Conservation (phyloP, 768 basidiomycete genomes). For the Collybia sordida region DNA sequence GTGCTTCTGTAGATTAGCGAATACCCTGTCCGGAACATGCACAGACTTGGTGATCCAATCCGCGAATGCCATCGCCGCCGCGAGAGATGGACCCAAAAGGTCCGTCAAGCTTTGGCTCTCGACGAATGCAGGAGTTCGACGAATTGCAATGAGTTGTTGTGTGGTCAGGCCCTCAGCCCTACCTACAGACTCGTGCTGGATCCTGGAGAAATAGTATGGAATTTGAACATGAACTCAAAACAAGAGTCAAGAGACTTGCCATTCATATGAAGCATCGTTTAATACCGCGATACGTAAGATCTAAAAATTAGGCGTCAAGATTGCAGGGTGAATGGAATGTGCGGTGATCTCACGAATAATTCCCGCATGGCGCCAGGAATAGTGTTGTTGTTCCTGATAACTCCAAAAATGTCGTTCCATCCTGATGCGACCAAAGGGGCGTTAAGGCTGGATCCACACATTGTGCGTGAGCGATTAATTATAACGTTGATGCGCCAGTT, state of each 20-base stretch:
- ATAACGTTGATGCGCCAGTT: not conserved
- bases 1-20: constrained; percentile 18
- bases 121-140: constrained; percentile 17
- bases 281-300: constrained; percentile 27
- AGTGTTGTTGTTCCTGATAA: constrained; percentile 27
- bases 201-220: constrained; percentile 13
- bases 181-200: constrained; percentile 31
- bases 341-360: constrained; percentile 24
- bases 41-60: constrained; percentile 26
- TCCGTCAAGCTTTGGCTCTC: constrained; percentile 7
- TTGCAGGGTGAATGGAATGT: not conserved
- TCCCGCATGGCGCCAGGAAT: constrained; percentile 34
- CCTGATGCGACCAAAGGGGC: constrained; percentile 26
- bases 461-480: not conserved
- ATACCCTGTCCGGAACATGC: constrained; percentile 21
- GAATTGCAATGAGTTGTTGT: constrained; percentile 23
- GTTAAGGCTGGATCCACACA: constrained; percentile 19
- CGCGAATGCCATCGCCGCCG: constrained; percentile 25
- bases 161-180: constrained; percentile 29
- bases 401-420: constrained; percentile 33
- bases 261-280: constrained; percentile 28
- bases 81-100: constrained; percentile 20
- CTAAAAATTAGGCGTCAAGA: constrained; percentile 8
- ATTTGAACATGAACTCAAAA: not conserved
- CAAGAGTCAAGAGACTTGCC: constrained; percentile 11